Evolutionary conservation across 2,329 filamentous ascomycete genomes (phyloP), one percentile per base, ranked within the genome.

Genomic region (Pseudodiploospora longispora): DNA sequence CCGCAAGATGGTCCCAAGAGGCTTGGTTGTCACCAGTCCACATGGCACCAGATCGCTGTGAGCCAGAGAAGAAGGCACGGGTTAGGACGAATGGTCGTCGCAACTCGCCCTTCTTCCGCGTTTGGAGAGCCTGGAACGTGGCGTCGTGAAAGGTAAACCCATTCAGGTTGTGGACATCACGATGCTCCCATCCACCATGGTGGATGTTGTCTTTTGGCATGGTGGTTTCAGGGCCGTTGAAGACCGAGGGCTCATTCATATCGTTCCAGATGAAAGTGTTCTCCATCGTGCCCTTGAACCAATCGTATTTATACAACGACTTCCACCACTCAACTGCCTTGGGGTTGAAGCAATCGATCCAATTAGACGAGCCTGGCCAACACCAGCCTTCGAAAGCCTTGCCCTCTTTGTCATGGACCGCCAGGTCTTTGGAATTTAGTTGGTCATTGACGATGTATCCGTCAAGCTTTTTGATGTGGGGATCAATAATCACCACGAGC

Each of bases 161-260:
- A 63, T 97, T 93, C 55, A 97, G 63, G 65, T 98, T 97, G 72
- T 98, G 93, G 5, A 98, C 70, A 60, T 98, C 93, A 50, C 93
- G 86, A 62, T 98, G 93, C 65, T 98, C 93, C 93, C 93, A 98
- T 59, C 85, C 80, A 42, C 80, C 90, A 58, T 85, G 70, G 62
- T 98, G 93, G 30, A 98, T 67, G 61, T 98, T 98, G 70, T 98
- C 93, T 67, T 96, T 96, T 49, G 93, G 93, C 90, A 97, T 97
- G 5, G 91, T 97, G 3, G 89, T 95, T 65, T 98, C 93, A 0
- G 93, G 93, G 0, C 93, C 93, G 62, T 97, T 97, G 72, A 98
- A 98, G 2, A 98, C 93, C 0, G 93, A 97, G 1, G 93, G 93
- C 69, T 98, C 93, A 61, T 96, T 97, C 93, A 98, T 98, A 63